Evolutionary conservation across 2,329 filamentous ascomycete genomes (phyloP).

Genomic region (Sclerotinia borealis): DNA sequence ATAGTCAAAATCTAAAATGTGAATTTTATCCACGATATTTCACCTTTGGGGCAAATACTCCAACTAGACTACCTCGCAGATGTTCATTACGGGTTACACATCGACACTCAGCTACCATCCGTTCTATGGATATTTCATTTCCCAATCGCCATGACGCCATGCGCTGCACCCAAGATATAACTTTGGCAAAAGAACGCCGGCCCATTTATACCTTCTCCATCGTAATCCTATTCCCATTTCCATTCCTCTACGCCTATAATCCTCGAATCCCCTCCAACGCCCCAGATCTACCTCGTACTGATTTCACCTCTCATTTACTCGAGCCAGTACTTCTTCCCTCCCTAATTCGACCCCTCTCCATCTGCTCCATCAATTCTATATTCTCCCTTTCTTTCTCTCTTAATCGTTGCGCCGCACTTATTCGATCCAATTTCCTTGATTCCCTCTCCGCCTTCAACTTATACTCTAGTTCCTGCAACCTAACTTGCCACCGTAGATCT

Average conservation of each 20-base stretch:
- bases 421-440: conserved; percentile 75
- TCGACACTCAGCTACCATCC: too few relatives aligned
- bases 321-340: conserved; percentile 11
- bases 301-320: neutral
- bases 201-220: neutral
- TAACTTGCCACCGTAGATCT: conserved; percentile 65
- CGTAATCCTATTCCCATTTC: neutral
- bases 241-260: neutral
- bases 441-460: conserved; percentile 88
- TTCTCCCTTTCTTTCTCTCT: conserved; percentile 72
- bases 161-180: too few relatives aligned
- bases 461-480: conserved; percentile 80
- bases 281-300: neutral
- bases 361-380: conserved; percentile 58
- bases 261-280: neutral
- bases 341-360: conserved; percentile 38
- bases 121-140: too few relatives aligned
- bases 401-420: conserved; percentile 72
- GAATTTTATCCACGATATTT: too few relatives aligned
- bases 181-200: neutral
- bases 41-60: too few relatives aligned
- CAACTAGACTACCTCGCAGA: too few relatives aligned
- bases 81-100: too few relatives aligned
- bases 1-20: too few relatives aligned
- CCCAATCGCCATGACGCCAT: too few relatives aligned